A percentile compares a stretch with the other conserved stretches of the same genome.
Evolutionary conservation across 306 rosid species (phyloP).

Genomic region (Medicago lupulina): DNA sequence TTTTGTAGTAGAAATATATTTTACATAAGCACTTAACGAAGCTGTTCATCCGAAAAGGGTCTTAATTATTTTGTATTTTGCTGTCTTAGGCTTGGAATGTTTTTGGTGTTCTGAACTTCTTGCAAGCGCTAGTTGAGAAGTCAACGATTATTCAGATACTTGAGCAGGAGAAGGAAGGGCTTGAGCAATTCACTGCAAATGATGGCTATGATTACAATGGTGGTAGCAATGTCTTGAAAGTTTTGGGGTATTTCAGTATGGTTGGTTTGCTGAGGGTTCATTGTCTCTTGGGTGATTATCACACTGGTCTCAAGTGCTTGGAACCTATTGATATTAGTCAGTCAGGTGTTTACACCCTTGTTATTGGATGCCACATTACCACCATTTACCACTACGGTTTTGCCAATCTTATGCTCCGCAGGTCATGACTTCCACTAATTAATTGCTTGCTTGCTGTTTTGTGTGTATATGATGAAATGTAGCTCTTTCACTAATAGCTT

Average conservation of each 20-base stretch:
- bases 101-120: slow-evolving; percentile 85
- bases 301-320: slow-evolving; percentile 82
- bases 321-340: slow-evolving; percentile 86
- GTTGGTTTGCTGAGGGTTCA: slow-evolving; percentile 93
- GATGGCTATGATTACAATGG: slow-evolving; percentile 95
- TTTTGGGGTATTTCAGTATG: slow-evolving; percentile 97
- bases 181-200: slow-evolving; percentile 80
- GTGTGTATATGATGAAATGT: background rate
- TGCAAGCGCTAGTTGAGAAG: slow-evolving; percentile 97
- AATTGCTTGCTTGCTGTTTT: background rate
- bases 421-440: slow-evolving; percentile 45
- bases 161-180: slow-evolving; percentile 88
- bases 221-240: slow-evolving; percentile 97
- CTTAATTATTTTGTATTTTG: background rate
- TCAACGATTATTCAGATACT: slow-evolving; percentile 81
- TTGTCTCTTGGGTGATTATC: slow-evolving; percentile 98
- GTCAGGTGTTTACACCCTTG: slow-evolving; percentile 82
- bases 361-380: slow-evolving; percentile 92
- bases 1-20: background rate
- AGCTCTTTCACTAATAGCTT: background rate
- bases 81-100: slow-evolving; percentile 84
- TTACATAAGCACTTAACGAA: background rate
- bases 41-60: background rate
- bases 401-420: slow-evolving; percentile 95
- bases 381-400: slow-evolving; percentile 95